These are phyloP conservation scores for Apiospora kogelbergensis DNA, from an alignment of 2,329 filamentous ascomycete genomes.

Conservation along the genomic window DNA sequence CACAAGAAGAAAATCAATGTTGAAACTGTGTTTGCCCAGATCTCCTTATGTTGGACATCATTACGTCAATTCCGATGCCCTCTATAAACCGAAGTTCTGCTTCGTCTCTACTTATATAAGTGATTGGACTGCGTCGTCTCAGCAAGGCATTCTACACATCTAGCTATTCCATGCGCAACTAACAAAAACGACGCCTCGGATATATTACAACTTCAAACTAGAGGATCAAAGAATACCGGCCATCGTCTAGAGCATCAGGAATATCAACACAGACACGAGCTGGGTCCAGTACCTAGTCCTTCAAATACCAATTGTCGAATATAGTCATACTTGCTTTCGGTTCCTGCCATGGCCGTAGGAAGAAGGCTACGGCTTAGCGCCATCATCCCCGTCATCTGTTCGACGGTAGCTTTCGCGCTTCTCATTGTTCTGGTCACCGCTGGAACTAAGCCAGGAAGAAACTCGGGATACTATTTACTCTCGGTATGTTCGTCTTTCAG, in stretches of 20 bases:
- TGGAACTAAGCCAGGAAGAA: not conserved
- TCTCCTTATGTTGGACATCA: not conserved
- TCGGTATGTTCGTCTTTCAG: not conserved
- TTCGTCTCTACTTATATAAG: not conserved
- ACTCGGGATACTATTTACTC: conserved; percentile 7
- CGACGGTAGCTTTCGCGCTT: not conserved
- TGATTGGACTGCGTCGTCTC: not conserved
- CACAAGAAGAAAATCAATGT: not conserved
- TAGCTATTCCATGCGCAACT: not conserved
- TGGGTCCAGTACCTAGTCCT: not conserved
- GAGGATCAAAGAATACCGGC: not conserved
- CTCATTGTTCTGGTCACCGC: not conserved
- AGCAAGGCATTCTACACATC: not conserved
- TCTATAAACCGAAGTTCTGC: not conserved
- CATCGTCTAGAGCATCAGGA: not conserved
- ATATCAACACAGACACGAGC: not conserved
- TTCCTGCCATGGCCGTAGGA: not conserved
- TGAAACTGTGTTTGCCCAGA: not conserved
- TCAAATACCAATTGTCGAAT: not conserved
- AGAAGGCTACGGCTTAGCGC: conserved; percentile 1
- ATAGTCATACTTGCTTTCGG: not conserved
- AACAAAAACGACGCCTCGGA: not conserved
- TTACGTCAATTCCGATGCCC: not conserved
- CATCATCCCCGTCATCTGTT: conserved; percentile 3
- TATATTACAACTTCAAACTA: not conserved